Evolutionary conservation across 75 land plant species (phyloP).

Genomic region (Selaginella tamariscina): DNA sequence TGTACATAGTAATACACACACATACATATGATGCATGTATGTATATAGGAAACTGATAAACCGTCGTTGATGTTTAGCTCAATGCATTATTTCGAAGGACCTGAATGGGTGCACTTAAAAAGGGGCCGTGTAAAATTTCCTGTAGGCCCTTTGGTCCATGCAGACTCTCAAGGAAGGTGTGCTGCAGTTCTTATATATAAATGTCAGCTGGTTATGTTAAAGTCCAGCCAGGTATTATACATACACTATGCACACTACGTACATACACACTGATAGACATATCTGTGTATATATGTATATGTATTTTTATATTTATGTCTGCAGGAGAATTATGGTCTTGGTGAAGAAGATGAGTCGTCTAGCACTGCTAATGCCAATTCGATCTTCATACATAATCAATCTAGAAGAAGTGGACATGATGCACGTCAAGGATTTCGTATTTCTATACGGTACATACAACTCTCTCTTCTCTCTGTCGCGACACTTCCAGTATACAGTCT

Average conservation of each 20-base stretch:
- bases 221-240: slow-evolving; percentile 82
- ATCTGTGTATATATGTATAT: not conserved
- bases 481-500: not conserved
- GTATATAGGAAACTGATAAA: not conserved
- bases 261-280: no score
- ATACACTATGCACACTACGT: no score
- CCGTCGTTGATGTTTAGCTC: slow-evolving; percentile 40
- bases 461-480: no score
- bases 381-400: slow-evolving; percentile 70
- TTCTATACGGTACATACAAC: slow-evolving; percentile 72
- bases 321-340: slow-evolving; percentile 74
- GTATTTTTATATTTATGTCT: not conserved
- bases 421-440: slow-evolving; percentile 82
- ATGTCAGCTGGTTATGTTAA: slow-evolving; percentile 82
- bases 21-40: not conserved
- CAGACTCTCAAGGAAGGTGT: slow-evolving; percentile 88
- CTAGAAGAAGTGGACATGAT: slow-evolving; percentile 83
- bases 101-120: slow-evolving; percentile 80
- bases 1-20: no score
- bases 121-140: slow-evolving; percentile 91
- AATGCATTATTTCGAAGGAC: slow-evolving; percentile 96
- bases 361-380: slow-evolving; percentile 55
- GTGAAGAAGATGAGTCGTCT: slow-evolving; percentile 50
- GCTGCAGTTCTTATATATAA: slow-evolving; percentile 66
- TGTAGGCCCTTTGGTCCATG: slow-evolving; percentile 73